Evolutionary conservation across 768 basidiomycete species (phyloP).

Genomic region (Boletus subcaerulescens): DNA sequence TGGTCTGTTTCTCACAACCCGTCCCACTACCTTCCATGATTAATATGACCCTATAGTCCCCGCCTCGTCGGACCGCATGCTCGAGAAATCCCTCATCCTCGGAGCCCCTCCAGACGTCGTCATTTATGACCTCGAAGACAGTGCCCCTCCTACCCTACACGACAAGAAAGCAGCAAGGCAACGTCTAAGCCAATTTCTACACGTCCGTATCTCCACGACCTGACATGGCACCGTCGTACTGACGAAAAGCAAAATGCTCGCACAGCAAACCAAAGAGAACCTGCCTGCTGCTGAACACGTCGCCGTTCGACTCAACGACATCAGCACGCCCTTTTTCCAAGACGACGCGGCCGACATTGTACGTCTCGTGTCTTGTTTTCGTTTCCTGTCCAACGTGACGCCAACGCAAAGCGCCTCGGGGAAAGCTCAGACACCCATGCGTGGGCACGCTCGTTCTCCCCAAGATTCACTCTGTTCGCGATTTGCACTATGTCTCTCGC

Average conservation of each 20-base stretch:
- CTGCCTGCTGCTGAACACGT: constrained; percentile 49
- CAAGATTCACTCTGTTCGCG: constrained; percentile 70
- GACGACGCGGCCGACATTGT: constrained; percentile 65
- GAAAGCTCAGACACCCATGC: constrained; percentile 42
- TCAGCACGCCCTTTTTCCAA: constrained; percentile 61
- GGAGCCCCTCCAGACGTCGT: constrained; percentile 62
- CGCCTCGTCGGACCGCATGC: constrained; percentile 74
- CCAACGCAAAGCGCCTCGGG: constrained; percentile 2
- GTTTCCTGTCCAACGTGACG: background rate
- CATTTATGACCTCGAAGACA: constrained; percentile 89
- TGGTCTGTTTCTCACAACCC: constrained; percentile 25
- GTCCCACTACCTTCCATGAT: background rate
- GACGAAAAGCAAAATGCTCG: constrained; percentile 9
- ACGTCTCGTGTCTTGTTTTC: constrained; percentile 14
- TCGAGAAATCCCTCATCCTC: constrained; percentile 64
- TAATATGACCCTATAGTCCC: constrained; percentile 51
- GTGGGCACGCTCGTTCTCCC: constrained; percentile 77
- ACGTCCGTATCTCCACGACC: constrained; percentile 36
- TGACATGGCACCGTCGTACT: constrained; percentile 5
- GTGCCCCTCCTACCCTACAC: constrained; percentile 57
- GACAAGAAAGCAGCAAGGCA: constrained; percentile 61
- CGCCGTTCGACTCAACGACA: constrained; percentile 69
- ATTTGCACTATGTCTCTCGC: constrained; percentile 61
- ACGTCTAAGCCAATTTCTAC: constrained; percentile 53
- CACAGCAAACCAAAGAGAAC: constrained; percentile 26